Evolutionary conservation across 2,329 filamentous ascomycete genomes (phyloP).

Genomic region (Fusarium sambucinum): DNA sequence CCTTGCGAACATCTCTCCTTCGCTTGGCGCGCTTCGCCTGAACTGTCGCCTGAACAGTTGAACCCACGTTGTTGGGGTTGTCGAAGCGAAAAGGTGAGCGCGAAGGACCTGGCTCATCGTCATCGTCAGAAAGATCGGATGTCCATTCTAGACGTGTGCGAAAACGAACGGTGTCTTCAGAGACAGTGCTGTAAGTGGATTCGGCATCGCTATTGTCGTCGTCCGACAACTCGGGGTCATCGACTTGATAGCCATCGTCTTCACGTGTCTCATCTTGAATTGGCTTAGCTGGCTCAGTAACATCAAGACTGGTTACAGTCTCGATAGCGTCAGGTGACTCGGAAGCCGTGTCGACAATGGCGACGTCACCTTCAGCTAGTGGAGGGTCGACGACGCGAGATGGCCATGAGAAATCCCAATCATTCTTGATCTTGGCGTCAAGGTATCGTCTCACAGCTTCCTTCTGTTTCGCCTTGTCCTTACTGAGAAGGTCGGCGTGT

Average conservation of each 20-base stretch:
- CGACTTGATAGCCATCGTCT: conserved; percentile 53
- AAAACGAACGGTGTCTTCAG: conserved; percentile 65
- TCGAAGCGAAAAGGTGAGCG: conserved; percentile 66
- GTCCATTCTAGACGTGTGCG: conserved; percentile 67
- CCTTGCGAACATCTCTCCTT: conserved; percentile 69
- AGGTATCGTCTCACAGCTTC: conserved; percentile 71
- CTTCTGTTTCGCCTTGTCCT: conserved; percentile 72
- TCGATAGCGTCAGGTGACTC: conserved; percentile 11
- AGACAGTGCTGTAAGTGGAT: conserved; percentile 69
- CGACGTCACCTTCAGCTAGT: conserved; percentile 12
- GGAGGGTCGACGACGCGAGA: conserved; percentile 44
- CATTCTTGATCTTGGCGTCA: conserved; percentile 65
- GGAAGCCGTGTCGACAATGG: conserved; percentile 16
- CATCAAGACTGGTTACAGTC: conserved; percentile 22
- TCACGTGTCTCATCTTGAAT: conserved; percentile 52
- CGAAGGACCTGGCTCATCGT: conserved; percentile 55
- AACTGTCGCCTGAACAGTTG: conserved; percentile 56
- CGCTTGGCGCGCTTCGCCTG: conserved; percentile 67
- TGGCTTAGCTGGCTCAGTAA: conserved; percentile 20
- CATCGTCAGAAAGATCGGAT: conserved; percentile 68
- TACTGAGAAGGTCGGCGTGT: conserved; percentile 71
- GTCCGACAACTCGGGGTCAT: conserved; percentile 55
- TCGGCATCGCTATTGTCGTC: conserved; percentile 52
- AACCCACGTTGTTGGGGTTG: conserved; percentile 61
- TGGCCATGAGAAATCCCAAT: conserved; percentile 73